phyloP scores from a whole-genome alignment of 2,329 filamentous ascomycete genomes.

The Aureobasidium sp. region DNA sequence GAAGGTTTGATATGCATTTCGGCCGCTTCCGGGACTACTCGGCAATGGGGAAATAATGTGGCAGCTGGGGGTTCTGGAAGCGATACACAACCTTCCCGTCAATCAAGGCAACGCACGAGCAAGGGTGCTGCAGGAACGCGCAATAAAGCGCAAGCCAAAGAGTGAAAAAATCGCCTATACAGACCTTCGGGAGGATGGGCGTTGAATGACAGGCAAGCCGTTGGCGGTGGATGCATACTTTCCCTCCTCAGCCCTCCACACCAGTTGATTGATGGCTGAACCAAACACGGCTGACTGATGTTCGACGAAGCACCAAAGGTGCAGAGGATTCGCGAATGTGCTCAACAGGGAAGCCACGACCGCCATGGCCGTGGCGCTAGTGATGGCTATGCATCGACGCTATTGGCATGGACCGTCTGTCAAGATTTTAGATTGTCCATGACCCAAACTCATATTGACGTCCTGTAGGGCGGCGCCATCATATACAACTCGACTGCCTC shows the following conservation, averaged over 20 bases:
- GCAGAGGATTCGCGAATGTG: not conserved
- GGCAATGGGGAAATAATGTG: not conserved
- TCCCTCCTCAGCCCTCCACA: not conserved
- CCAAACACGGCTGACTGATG: not conserved
- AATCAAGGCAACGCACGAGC: constrained; percentile 1
- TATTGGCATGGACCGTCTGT: constrained; percentile 8
- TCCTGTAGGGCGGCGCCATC: not conserved
- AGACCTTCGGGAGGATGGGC: not conserved
- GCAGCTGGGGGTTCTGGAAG: not conserved
- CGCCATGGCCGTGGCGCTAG: constrained; percentile 1
- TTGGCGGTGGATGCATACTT: not conserved
- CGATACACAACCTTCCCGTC: not conserved
- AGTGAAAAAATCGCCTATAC: not conserved
- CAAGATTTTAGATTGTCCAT: constrained; percentile 8
- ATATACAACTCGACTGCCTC: not conserved
- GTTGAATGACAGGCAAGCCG: not conserved
- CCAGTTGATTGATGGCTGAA: not conserved
- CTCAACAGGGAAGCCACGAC: constrained; percentile 7
- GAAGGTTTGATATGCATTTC: constrained; percentile 10
- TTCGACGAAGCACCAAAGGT: not conserved
- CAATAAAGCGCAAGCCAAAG: not conserved
- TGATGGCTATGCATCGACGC: constrained; percentile 10
- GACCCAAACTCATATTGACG: not conserved
- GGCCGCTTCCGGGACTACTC: not conserved
- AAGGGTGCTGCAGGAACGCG: not conserved